Evolutionary conservation across 1,284 basidiomycete species (phyloP).

Genomic region (Cryptococcus sp.): DNA sequence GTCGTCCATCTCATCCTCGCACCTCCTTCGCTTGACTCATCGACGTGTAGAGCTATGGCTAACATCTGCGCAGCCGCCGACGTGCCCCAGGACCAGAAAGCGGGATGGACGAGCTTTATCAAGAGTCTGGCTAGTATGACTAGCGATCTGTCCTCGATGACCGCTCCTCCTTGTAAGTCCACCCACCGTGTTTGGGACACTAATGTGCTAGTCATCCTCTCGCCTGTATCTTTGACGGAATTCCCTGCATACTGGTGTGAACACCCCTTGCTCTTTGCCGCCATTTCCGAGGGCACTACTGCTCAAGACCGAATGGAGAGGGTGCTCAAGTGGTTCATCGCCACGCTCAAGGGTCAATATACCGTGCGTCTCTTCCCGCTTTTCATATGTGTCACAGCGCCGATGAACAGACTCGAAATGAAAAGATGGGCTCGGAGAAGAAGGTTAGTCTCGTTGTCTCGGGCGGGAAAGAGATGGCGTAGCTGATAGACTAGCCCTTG

Average conservation of each 20-base stretch:
- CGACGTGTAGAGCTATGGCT: background rate
- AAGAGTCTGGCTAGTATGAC: slow-evolving; percentile 70
- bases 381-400: background rate
- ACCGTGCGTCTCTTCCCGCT: slow-evolving; percentile 50
- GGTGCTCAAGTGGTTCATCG: slow-evolving; percentile 86
- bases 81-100: slow-evolving; percentile 47
- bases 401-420: slow-evolving; percentile 61
- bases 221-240: slow-evolving; percentile 64
- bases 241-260: slow-evolving; percentile 95
- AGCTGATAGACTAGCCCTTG: slow-evolving; percentile 54
- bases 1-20: background rate
- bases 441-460: slow-evolving; percentile 55
- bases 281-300: slow-evolving; percentile 68
- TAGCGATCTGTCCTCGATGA: slow-evolving; percentile 88
- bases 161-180: slow-evolving; percentile 63
- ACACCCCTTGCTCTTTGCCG: slow-evolving; percentile 73
- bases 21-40: background rate
- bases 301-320: slow-evolving; percentile 66
- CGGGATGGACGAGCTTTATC: slow-evolving; percentile 47
- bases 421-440: slow-evolving; percentile 93
- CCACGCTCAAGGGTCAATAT: slow-evolving; percentile 90
- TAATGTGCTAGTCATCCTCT: slow-evolving; percentile 60
- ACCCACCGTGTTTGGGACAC: background rate
- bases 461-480: no score
- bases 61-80: slow-evolving; percentile 30